Evolutionary conservation across 495 filamentous ascomycete genomes (phyloP).

Genomic region (Pseudomonodictys pantanalensis): DNA sequence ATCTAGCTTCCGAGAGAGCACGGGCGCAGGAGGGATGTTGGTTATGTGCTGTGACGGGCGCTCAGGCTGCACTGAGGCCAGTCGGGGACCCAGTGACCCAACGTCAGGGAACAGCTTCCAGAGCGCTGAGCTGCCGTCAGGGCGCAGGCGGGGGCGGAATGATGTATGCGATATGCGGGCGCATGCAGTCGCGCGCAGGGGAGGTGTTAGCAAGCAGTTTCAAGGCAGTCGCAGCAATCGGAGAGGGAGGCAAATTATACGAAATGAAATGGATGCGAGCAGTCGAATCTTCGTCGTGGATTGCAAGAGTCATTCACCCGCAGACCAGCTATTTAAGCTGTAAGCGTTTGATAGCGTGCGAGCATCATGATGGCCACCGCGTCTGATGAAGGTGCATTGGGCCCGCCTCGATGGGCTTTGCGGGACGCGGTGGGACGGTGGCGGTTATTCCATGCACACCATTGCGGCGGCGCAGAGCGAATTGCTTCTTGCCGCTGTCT

Average conservation of each 20-base stretch:
- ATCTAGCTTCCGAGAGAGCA: not conserved
- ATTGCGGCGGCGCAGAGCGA: too few species aligned
- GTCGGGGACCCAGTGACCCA: not conserved
- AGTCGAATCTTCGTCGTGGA: too few species aligned
- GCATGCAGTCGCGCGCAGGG: not conserved
- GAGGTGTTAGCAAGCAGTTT: not conserved
- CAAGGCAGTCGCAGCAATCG: not conserved
- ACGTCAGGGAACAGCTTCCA: not conserved
- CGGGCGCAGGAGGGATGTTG: too few species aligned
- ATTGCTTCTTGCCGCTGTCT: too few species aligned
- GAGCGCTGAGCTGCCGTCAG: not conserved
- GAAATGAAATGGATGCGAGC: too few species aligned
- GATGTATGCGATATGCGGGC: not conserved
- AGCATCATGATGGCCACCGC: not conserved
- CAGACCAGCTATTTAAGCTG: slow-evolving; percentile 1
- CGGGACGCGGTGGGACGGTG: slow-evolving; percentile 3
- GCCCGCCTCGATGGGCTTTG: too few species aligned
- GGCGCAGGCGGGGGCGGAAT: slow-evolving; percentile 1
- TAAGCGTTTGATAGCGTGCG: not conserved
- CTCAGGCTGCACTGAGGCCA: not conserved
- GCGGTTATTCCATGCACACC: not conserved
- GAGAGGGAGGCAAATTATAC: not conserved
- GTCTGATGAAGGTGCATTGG: too few species aligned
- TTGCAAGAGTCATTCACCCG: slow-evolving; percentile 8
- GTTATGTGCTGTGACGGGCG: not conserved